These are phyloP conservation scores for Alternaria ethzedia DNA, from an alignment of 2,329 filamentous ascomycete genomes.

Conservation along the genomic window DNA sequence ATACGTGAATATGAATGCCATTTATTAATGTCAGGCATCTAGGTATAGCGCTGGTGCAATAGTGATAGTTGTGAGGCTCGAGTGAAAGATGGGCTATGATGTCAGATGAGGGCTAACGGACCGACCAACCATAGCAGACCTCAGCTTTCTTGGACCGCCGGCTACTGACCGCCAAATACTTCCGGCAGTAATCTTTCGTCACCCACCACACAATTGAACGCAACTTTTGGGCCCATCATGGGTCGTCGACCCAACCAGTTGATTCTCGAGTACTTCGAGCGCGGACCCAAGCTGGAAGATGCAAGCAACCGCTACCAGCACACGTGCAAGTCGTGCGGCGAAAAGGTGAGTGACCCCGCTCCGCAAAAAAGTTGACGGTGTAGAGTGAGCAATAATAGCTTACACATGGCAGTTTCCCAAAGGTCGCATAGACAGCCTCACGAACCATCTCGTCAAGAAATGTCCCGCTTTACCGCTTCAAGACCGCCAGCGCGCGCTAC, in stretches of 20 bases:
- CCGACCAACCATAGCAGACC: slow-evolving; percentile 1
- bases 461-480: slow-evolving; percentile 78
- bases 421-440: slow-evolving; percentile 82
- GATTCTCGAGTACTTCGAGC: slow-evolving; percentile 86
- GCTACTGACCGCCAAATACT: slow-evolving; percentile 14
- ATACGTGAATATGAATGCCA: not conserved
- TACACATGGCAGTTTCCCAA: slow-evolving; percentile 70
- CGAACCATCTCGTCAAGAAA: slow-evolving; percentile 82
- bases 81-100: not conserved
- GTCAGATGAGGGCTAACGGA: not conserved
- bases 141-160: slow-evolving; percentile 3
- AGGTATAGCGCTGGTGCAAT: not conserved
- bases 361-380: slow-evolving; percentile 14
- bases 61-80: not conserved
- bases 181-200: slow-evolving; percentile 15
- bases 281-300: slow-evolving; percentile 85
- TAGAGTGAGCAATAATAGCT: slow-evolving; percentile 22
- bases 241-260: slow-evolving; percentile 83
- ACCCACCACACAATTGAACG: slow-evolving; percentile 8
- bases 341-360: slow-evolving; percentile 59
- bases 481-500: slow-evolving; percentile 76
- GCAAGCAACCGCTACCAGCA: slow-evolving; percentile 91
- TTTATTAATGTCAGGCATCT: not conserved
- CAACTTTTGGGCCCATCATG: slow-evolving; percentile 58
- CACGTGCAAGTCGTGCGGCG: slow-evolving; percentile 86